Evolutionary conservation across 257 asterid species (phyloP).

Genomic region (Oldenlandia corymbosa): DNA sequence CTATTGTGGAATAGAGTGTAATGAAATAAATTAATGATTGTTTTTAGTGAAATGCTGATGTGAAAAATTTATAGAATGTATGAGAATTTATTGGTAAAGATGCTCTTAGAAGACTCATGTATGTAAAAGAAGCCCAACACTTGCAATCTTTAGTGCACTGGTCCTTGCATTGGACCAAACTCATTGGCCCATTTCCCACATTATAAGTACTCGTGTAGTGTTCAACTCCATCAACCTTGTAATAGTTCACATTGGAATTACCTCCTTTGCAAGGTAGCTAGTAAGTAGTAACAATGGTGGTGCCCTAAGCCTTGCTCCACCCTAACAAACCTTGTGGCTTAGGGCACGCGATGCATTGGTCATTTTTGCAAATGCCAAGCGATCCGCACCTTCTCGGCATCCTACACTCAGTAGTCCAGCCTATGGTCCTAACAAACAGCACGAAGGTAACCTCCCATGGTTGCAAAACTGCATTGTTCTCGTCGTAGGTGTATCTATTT

Average conservation of each 20-base stretch:
- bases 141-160: slow-evolving; percentile 33
- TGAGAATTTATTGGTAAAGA: too few relatives aligned
- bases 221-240: slow-evolving; percentile 31
- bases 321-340: slow-evolving; percentile 34
- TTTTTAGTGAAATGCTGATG: too few relatives aligned
- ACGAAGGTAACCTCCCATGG: slow-evolving; percentile 33
- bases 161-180: slow-evolving; percentile 22
- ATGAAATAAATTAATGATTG: too few relatives aligned
- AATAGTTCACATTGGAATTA: slow-evolving; percentile 22
- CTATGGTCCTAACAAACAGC: slow-evolving; percentile 17
- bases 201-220: slow-evolving; percentile 32
- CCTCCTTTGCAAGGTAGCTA: slow-evolving; percentile 31
- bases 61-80: too few relatives aligned
- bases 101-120: slow-evolving; percentile 27
- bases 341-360: slow-evolving; percentile 49
- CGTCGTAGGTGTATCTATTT: slow-evolving; percentile 31
- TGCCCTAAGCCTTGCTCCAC: slow-evolving; percentile 36
- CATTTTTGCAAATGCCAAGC: slow-evolving; percentile 31
- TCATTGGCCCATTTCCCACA: slow-evolving; percentile 35
- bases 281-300: slow-evolving; percentile 30
- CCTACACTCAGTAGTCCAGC: slow-evolving; percentile 19
- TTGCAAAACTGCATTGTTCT: slow-evolving; percentile 32
- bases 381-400: slow-evolving; percentile 40
- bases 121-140: slow-evolving; percentile 36
- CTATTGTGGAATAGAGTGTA: too few relatives aligned